A percentile compares a stretch with the other conserved stretches of the same genome.
phyloP scores from a whole-genome alignment of 129 eudicot genomes.

The Rutidosis leptorrhynchoides region DNA sequence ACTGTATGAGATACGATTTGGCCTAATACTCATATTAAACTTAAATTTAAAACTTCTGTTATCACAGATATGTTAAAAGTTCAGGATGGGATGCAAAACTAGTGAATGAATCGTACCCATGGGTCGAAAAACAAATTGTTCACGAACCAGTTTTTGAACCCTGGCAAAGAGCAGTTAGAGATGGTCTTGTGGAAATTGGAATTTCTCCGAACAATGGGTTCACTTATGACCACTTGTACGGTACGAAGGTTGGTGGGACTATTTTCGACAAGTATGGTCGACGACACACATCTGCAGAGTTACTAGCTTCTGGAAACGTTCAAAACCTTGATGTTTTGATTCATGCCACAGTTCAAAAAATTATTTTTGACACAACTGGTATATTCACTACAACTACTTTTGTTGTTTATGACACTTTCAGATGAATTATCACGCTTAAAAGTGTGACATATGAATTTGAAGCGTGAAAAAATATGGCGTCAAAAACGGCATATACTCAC shows the following conservation, averaged over 20 bases:
- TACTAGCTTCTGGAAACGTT: constrained; percentile 56
- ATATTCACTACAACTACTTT: no score
- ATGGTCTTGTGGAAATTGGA: constrained; percentile 71
- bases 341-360: constrained; percentile 76
- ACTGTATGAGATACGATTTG: no score
- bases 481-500: no score
- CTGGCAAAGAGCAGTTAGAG: constrained; percentile 77
- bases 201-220: constrained; percentile 83
- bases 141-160: constrained; percentile 56
- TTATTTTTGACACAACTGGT: constrained; percentile 76
- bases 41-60: neutral
- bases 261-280: constrained; percentile 75
- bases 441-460: no score
- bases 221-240: constrained; percentile 84
- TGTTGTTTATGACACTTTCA: no score
- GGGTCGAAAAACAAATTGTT: constrained; percentile 90
- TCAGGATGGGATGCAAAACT: constrained; percentile 81
- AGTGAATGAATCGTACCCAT: constrained; percentile 84
- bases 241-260: constrained; percentile 95
- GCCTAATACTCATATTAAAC: neutral
- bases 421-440: no score
- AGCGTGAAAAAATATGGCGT: no score
- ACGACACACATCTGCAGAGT: constrained; percentile 87
- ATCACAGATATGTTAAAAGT: constrained; percentile 50
- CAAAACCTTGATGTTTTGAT: constrained; percentile 60